Evolutionary conservation across 768 basidiomycete genomes (phyloP).

Genomic region (Pleurotus ostreatus): DNA sequence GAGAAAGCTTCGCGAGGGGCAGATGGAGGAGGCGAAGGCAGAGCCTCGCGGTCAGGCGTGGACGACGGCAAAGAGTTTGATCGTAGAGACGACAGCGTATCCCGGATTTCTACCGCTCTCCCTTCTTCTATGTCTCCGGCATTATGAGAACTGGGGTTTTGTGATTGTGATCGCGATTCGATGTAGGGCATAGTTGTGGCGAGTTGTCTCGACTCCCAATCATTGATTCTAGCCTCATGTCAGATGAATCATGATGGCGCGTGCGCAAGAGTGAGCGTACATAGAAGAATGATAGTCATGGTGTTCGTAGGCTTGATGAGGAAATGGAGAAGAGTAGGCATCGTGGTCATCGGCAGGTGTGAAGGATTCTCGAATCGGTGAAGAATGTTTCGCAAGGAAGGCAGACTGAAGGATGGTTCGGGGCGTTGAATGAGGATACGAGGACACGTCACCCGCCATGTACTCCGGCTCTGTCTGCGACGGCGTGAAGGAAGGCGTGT

Average conservation of each 20-base stretch:
- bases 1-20: not conserved
- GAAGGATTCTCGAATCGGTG: slow-evolving; percentile 2
- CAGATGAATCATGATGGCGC: not conserved
- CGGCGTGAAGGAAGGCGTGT: slow-evolving; percentile 16
- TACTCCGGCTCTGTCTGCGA: slow-evolving; percentile 1
- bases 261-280: slow-evolving; percentile 1
- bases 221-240: not conserved
- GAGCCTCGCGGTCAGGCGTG: slow-evolving; percentile 2
- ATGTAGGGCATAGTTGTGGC: not conserved
- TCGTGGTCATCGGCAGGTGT: not conserved
- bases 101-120: slow-evolving; percentile 5
- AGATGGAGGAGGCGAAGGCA: not conserved
- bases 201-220: slow-evolving; percentile 1
- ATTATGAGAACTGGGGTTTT: slow-evolving; percentile 3
- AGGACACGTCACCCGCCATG: slow-evolving; percentile 10
- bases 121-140: not conserved
- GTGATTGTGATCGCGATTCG: slow-evolving; percentile 7
- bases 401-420: not conserved
- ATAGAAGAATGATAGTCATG: slow-evolving; percentile 7
- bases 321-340: not conserved
- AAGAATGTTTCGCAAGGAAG: not conserved
- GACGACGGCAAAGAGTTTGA: slow-evolving; percentile 1
- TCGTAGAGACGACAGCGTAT: slow-evolving; percentile 2
- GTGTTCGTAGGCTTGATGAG: not conserved
- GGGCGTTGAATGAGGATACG: slow-evolving; percentile 12